Conservation (phyloP, 148 eudicot genomes). For the Pharnaceum exiguum region DNA sequence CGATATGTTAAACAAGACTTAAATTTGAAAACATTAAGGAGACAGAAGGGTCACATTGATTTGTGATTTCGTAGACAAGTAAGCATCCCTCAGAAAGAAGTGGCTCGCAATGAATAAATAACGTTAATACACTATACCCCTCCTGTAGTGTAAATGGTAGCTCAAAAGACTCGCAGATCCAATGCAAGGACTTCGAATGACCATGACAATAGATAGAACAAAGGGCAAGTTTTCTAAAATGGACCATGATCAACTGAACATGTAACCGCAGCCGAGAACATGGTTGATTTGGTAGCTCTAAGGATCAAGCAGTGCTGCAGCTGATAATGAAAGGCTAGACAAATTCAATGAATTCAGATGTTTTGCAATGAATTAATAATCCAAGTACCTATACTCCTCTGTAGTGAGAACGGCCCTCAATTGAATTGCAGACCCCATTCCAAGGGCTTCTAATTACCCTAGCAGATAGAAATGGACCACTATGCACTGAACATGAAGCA, state of each 20-base stretch:
- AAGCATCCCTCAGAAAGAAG: neutral
- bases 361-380: constrained; percentile 19
- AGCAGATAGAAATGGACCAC: neutral
- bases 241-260: neutral
- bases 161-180: neutral
- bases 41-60: constrained; percentile 8
- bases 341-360: constrained; percentile 62
- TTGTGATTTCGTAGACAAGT: neutral
- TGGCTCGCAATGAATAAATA: neutral
- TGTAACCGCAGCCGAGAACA: neutral
- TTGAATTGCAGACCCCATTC: too few species aligned
- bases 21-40: neutral
- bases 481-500: neutral
- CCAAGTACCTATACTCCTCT: too few species aligned
- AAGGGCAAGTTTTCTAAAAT: neutral
- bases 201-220: neutral
- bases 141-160: neutral
- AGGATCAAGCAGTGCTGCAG: constrained; percentile 52
- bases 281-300: neutral
- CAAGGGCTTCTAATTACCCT: too few species aligned
- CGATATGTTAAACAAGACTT: neutral
- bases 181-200: neutral
- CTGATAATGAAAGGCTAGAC: constrained; percentile 74
- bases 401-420: too few species aligned
- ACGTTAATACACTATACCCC: neutral